Conservation (phyloP, 2,329 filamentous ascomycete genomes). For the Colletotrichum sp. region DNA sequence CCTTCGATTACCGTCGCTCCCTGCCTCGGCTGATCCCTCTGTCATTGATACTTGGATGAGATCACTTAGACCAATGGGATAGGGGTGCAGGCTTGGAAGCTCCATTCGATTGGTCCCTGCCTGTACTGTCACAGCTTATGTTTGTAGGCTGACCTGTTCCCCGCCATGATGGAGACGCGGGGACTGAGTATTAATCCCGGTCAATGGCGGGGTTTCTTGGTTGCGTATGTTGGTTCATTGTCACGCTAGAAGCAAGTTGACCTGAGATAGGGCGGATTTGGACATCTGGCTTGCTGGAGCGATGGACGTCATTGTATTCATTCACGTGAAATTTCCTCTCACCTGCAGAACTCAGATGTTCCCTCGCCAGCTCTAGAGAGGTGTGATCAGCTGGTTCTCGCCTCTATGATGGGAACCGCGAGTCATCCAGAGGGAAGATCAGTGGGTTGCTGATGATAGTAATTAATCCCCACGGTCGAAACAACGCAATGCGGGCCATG, state of each 20-base stretch:
- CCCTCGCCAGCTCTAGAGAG: not conserved
- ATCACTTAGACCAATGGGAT: not conserved
- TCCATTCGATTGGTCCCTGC: not conserved
- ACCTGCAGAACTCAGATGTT: not conserved
- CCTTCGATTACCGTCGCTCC: not conserved
- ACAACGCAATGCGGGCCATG: not conserved
- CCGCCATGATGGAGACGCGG: not conserved
- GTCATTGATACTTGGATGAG: not conserved
- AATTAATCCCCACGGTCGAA: not conserved
- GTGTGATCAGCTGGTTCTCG: not conserved
- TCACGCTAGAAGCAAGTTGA: not conserved
- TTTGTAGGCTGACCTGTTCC: not conserved
- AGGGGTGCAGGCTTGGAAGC: not conserved
- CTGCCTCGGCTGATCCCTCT: not conserved
- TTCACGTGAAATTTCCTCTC: not conserved
- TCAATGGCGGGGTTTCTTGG: not conserved
- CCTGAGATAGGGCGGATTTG: not conserved
- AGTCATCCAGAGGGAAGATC: not conserved
- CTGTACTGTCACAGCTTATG: not conserved
- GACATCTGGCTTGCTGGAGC: not conserved
- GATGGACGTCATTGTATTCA: not conserved
- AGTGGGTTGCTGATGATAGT: not conserved
- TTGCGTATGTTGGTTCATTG: not conserved
- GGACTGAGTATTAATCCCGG: not conserved
- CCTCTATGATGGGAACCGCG: not conserved